A percentile compares a stretch with the other conserved stretches of the same genome.
phyloP scores from a whole-genome alignment of 768 basidiomycete species.

The Boletus insuetus region DNA sequence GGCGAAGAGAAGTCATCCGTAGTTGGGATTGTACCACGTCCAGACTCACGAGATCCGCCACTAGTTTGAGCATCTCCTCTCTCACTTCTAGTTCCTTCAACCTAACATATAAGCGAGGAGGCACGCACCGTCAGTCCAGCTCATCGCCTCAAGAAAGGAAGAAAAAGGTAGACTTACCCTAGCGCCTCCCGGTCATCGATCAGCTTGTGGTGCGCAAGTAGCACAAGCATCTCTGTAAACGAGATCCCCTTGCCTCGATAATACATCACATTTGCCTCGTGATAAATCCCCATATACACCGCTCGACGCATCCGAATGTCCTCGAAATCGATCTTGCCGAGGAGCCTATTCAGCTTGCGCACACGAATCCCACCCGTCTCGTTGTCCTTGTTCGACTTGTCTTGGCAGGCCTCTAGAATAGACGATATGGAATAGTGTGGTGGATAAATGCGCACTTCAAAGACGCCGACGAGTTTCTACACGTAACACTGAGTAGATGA shows the following conservation, averaged over 20 bases:
- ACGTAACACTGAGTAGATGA: not conserved
- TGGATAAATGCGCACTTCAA: slow-evolving; percentile 87
- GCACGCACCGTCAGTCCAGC: not conserved
- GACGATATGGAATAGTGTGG: slow-evolving; percentile 58
- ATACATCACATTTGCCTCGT: slow-evolving; percentile 79
- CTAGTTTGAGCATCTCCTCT: slow-evolving; percentile 73
- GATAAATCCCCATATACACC: slow-evolving; percentile 73
- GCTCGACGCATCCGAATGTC: slow-evolving; percentile 64
- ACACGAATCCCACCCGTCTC: slow-evolving; percentile 59
- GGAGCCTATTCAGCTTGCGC: slow-evolving; percentile 51
- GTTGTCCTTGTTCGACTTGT: slow-evolving; percentile 32
- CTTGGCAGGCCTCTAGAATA: slow-evolving; percentile 52
- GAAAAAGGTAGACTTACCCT: slow-evolving; percentile 51
- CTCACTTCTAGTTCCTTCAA: slow-evolving; percentile 77
- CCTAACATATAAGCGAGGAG: slow-evolving; percentile 38
- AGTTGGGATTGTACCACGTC: slow-evolving; percentile 82
- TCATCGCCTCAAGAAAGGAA: not conserved
- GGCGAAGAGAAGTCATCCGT: slow-evolving; percentile 69
- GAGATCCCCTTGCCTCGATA: slow-evolving; percentile 78
- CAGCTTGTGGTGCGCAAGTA: slow-evolving; percentile 89
- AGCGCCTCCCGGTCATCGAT: slow-evolving; percentile 88
- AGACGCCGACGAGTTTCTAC: slow-evolving; percentile 80
- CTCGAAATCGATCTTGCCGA: slow-evolving; percentile 64
- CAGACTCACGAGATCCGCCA: slow-evolving; percentile 80
- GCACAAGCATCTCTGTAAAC: slow-evolving; percentile 83